phyloP scores from a whole-genome alignment of 495 filamentous ascomycete genomes.

The Hypoxylon rickii region DNA sequence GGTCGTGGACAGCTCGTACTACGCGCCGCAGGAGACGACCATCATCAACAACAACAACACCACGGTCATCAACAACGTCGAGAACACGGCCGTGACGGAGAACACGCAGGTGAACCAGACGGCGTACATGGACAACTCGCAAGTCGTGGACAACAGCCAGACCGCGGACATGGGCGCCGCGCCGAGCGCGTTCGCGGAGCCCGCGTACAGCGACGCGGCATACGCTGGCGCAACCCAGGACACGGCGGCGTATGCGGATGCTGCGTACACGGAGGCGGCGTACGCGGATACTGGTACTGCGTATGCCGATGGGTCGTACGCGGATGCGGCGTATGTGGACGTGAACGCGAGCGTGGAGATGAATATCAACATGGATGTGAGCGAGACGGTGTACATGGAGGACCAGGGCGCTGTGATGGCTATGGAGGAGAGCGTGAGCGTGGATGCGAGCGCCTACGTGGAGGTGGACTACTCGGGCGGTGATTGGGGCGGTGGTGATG shows the following conservation, averaged over 20 bases:
- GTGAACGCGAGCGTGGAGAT: constrained; percentile 14
- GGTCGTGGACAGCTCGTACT: constrained; percentile 5
- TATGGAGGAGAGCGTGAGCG: constrained; percentile 28
- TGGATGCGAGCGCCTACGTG: constrained; percentile 16
- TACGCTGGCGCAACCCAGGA: neutral
- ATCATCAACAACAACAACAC: constrained; percentile 25
- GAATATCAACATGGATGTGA: constrained; percentile 8
- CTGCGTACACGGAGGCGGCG: constrained; percentile 1
- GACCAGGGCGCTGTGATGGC: constrained; percentile 9
- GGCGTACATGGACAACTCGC: constrained; percentile 6
- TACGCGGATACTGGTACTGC: constrained; percentile 4
- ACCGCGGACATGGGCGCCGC: neutral
- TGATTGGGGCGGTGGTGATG: constrained; percentile 23
- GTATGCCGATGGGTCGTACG: constrained; percentile 3
- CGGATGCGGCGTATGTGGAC: constrained; percentile 6
- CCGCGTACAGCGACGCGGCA: neutral
- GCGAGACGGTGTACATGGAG: constrained; percentile 17
- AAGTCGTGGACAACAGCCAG: neutral
- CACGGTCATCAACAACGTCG: constrained; percentile 19
- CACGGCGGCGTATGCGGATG: constrained; percentile 5
- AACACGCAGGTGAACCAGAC: constrained; percentile 2
- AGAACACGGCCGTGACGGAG: constrained; percentile 13
- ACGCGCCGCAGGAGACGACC: constrained; percentile 16
- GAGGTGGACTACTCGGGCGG: constrained; percentile 35
- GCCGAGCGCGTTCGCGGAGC: neutral